Conservation (phyloP, 208 protist genomes). For the Strigomonas culicis region DNA sequence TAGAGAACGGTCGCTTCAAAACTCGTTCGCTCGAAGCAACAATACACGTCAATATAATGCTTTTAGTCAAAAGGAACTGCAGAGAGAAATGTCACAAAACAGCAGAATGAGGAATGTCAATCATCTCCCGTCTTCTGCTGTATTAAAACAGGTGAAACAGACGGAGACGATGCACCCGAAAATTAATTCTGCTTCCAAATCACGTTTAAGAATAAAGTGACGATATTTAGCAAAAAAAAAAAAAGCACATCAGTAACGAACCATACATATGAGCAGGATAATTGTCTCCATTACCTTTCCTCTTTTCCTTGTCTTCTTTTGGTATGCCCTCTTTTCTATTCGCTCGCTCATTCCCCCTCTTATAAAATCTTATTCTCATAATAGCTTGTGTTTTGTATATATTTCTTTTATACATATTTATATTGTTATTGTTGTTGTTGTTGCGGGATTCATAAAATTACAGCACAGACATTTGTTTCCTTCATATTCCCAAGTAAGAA, state of each 20-base stretch:
- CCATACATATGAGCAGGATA: too few relatives aligned
- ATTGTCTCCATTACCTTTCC: background rate
- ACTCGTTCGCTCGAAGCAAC: background rate
- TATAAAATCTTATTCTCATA: background rate
- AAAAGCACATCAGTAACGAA: slow-evolving; percentile 2
- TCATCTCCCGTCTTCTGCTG: background rate
- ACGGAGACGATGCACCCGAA: background rate
- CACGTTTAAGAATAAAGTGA: background rate
- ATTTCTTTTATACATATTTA: too few relatives aligned
- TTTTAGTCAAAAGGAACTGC: slow-evolving; percentile 11
- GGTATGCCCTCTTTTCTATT: background rate
- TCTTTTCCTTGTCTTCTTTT: slow-evolving; percentile 1
- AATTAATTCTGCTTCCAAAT: background rate
- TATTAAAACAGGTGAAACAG: too few relatives aligned
- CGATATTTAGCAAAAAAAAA: slow-evolving; percentile 10
- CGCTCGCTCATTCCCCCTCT: background rate
- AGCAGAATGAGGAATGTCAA: background rate
- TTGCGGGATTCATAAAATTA: background rate
- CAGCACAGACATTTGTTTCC: background rate
- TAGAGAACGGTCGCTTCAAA: slow-evolving; percentile 15
- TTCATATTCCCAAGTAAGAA: background rate
- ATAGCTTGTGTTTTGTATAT: too few relatives aligned
- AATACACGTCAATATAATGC: slow-evolving; percentile 14
- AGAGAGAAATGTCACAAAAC: background rate
- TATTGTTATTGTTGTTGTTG: too few relatives aligned